Evolutionary conservation across 805 yeast genomes (phyloP).

Genomic region (Monosporozyma yasuniensis): DNA sequence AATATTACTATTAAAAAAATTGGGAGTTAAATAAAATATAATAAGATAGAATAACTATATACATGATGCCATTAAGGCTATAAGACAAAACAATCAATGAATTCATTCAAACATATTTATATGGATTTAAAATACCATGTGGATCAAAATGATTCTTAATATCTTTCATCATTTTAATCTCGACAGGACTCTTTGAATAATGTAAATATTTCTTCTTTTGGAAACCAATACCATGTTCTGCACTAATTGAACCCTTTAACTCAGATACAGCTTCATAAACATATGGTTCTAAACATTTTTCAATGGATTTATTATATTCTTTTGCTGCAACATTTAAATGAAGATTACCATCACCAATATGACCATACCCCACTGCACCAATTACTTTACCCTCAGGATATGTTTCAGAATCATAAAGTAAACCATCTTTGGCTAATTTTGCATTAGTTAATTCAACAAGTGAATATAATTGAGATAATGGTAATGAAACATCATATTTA

Average conservation of each 20-base stretch:
- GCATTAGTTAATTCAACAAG: constrained; percentile 71
- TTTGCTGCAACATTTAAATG: constrained; percentile 91
- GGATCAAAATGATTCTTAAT: constrained; percentile 84
- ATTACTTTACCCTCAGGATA: constrained; percentile 38
- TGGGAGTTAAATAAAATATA: no score
- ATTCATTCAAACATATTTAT: constrained; percentile 57
- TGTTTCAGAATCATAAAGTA: constrained; percentile 44
- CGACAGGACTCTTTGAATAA: constrained; percentile 68
- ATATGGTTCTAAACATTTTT: constrained; percentile 80
- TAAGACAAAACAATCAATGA: background rate
- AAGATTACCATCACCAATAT: constrained; percentile 93
- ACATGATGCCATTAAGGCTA: background rate
- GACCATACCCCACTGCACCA: constrained; percentile 94
- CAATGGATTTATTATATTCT: constrained; percentile 70
- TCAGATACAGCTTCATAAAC: constrained; percentile 79
- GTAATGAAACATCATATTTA: constrained; percentile 92
- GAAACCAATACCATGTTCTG: constrained; percentile 97
- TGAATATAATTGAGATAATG: constrained; percentile 70
- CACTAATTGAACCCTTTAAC: constrained; percentile 80
- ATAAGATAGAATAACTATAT: no score
- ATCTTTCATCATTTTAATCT: constrained; percentile 66
- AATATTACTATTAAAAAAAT: background rate
- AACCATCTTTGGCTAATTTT: constrained; percentile 44
- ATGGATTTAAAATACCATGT: constrained; percentile 85
- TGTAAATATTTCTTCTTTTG: constrained; percentile 87